These are phyloP conservation scores for Macrophomina tecta DNA, from an alignment of 2,329 filamentous ascomycete species.

Conservation along the genomic window DNA sequence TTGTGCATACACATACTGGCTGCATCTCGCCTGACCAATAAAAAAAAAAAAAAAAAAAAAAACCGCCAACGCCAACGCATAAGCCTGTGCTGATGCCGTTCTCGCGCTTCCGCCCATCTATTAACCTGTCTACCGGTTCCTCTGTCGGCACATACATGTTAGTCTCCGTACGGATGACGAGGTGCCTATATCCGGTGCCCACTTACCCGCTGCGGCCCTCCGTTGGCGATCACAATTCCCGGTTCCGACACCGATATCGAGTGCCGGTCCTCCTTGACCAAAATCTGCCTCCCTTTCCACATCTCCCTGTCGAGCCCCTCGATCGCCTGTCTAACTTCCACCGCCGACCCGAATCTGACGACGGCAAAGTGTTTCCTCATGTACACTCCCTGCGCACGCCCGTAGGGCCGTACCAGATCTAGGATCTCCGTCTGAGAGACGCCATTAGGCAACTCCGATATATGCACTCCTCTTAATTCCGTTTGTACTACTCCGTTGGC, in stretches of 20 bases:
- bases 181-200: too few relatives aligned
- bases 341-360: slow-evolving; percentile 39
- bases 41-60: too few relatives aligned
- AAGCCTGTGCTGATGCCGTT: too few relatives aligned
- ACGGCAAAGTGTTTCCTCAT: slow-evolving; percentile 40
- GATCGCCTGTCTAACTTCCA: slow-evolving; percentile 40
- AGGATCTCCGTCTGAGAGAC: slow-evolving; percentile 37
- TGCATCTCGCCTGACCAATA: too few relatives aligned
- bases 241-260: slow-evolving; percentile 42
- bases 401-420: slow-evolving; percentile 37
- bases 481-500: slow-evolving; percentile 43
- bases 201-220: too few relatives aligned
- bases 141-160: too few relatives aligned
- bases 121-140: too few relatives aligned
- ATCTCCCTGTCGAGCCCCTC: slow-evolving; percentile 35
- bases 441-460: slow-evolving; percentile 40
- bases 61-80: too few relatives aligned
- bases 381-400: slow-evolving; percentile 36
- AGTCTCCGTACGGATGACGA: too few relatives aligned
- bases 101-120: too few relatives aligned
- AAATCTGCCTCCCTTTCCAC: slow-evolving; percentile 41
- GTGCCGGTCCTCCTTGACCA: slow-evolving; percentile 43
- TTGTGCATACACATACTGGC: too few relatives aligned
- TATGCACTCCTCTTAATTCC: slow-evolving; percentile 46
- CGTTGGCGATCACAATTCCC: too few relatives aligned